A percentile compares a stretch with the other conserved stretches of the same genome.
Evolutionary conservation across 2,329 filamentous ascomycete species (phyloP).

Genomic region (Fusarium pseudonygamai): DNA sequence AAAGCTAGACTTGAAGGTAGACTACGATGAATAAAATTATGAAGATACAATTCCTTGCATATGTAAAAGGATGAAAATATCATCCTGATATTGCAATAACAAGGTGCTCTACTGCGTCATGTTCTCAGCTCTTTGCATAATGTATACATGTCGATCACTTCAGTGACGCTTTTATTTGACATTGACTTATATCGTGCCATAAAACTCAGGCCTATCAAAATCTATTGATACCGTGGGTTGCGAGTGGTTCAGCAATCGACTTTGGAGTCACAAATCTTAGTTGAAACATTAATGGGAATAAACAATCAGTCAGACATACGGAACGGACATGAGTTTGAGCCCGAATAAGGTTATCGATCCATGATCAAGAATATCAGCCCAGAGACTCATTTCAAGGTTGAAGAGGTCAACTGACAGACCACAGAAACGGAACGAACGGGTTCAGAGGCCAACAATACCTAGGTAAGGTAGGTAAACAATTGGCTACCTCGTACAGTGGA

Average conservation of each 20-base stretch:
- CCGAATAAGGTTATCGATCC: not conserved
- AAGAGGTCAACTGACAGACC: not conserved
- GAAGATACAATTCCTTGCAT: not conserved
- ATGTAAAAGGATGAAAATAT: not conserved
- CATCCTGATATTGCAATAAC: not conserved
- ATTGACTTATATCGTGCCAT: not conserved
- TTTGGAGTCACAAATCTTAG: not conserved
- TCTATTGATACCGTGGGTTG: not conserved
- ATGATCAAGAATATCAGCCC: not conserved
- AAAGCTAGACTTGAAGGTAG: no score
- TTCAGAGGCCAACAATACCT: not conserved
- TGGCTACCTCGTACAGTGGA: not conserved
- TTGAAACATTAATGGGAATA: not conserved
- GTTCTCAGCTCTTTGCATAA: not conserved
- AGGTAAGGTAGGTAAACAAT: no score
- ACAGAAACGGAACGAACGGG: constrained; percentile 12
- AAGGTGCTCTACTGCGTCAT: not conserved
- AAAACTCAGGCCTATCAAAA: not conserved
- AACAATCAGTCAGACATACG: not conserved
- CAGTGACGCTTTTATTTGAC: not conserved
- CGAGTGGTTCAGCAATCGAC: not conserved
- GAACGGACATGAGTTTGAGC: not conserved
- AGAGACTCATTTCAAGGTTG: not conserved
- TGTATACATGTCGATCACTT: not conserved
- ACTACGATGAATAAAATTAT: not conserved